Percentiles rank a stretch among this genome's conserved stretches.
Evolutionary conservation across 1,284 basidiomycete species (phyloP).

Genomic region (Ceratobasidium theobromae): DNA sequence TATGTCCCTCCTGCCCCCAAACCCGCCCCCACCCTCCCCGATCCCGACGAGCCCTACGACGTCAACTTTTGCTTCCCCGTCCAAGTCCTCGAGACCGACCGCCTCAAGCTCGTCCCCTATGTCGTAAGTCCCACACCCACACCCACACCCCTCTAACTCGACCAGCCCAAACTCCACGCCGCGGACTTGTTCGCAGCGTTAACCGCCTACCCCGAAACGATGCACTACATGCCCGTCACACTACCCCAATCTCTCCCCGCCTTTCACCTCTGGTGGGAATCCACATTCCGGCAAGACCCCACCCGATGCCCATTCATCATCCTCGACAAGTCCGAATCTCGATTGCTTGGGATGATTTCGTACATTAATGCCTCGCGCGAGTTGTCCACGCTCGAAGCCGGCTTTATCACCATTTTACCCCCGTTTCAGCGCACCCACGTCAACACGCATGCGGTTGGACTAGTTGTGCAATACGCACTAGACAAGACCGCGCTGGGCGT

Average conservation of each 20-base stretch:
- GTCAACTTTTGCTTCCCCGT: conserved; percentile 34
- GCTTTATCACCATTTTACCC: conserved; percentile 39
- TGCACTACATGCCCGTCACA: conserved; percentile 26
- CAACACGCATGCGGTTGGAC: conserved; percentile 58
- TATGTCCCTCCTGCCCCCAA: conserved; percentile 9
- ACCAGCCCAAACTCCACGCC: conserved; percentile 18
- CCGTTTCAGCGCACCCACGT: conserved; percentile 66
- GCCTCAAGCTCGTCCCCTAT: conserved; percentile 35
- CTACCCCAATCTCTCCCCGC: background rate
- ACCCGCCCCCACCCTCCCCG: background rate
- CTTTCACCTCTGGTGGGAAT: conserved; percentile 22
- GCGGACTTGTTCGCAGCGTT: conserved; percentile 10
- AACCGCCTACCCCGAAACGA: conserved; percentile 31
- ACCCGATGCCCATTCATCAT: conserved; percentile 36
- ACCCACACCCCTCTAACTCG: conserved; percentile 9
- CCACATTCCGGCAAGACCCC: conserved; percentile 23
- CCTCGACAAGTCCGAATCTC: conserved; percentile 34
- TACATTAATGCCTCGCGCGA: conserved; percentile 36
- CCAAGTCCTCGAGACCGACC: conserved; percentile 32
- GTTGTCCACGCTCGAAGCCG: conserved; percentile 37
- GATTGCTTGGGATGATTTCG: conserved; percentile 26
- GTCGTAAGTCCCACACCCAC: conserved; percentile 27
- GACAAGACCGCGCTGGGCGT: conserved; percentile 54
- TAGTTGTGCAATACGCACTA: conserved; percentile 58
- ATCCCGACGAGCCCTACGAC: conserved; percentile 17